phyloP scores from a whole-genome alignment of 306 rosid species.

The Prunus mongolica region DNA sequence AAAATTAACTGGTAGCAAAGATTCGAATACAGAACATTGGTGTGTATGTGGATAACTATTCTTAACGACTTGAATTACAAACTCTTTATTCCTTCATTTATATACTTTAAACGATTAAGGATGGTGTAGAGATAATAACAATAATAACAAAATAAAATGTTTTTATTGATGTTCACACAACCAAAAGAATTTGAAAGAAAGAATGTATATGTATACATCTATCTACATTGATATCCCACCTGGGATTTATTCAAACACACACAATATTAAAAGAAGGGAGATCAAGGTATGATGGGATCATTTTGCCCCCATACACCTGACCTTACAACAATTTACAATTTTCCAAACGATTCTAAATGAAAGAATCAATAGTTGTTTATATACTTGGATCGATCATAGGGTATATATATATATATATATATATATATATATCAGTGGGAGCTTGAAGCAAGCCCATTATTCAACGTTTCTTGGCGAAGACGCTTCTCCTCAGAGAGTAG shows the following conservation, averaged over 20 bases:
- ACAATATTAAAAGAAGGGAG: neutral
- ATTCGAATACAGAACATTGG: too few species aligned
- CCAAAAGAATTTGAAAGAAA: neutral
- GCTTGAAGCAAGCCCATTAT: neutral
- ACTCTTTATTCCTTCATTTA: too few species aligned
- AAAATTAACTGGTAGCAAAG: too few species aligned
- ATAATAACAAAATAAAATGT: neutral
- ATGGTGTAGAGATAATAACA: neutral
- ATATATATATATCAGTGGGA: neutral
- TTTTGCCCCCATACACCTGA: neutral
- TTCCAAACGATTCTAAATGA: neutral
- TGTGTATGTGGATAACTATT: too few species aligned
- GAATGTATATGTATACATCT: neutral
- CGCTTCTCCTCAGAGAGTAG: conserved; percentile 19
- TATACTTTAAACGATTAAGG: too few species aligned
- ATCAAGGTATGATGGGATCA: neutral
- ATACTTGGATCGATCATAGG: too few species aligned
- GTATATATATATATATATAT: too few species aligned
- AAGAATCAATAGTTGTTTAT: neutral
- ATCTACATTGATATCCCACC: neutral
- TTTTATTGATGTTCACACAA: neutral
- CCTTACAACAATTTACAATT: neutral
- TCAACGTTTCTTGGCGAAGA: neutral
- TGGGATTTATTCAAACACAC: neutral
- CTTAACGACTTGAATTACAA: too few species aligned